These are phyloP conservation scores for Boletus sp. DNA, from an alignment of 768 basidiomycete species.

Conservation along the genomic window DNA sequence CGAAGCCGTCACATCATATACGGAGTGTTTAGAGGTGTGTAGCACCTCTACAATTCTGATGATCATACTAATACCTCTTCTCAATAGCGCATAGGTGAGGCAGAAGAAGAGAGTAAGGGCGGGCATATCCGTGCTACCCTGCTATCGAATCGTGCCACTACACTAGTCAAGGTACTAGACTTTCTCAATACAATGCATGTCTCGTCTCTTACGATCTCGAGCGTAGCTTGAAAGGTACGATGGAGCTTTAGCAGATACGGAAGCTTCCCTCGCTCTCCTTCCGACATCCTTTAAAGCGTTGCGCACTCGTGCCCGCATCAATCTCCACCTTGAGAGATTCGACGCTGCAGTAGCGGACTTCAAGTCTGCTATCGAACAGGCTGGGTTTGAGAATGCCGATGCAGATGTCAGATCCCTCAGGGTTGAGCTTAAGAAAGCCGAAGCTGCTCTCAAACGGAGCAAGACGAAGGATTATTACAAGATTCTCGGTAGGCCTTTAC, in stretches of 20 bases:
- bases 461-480: slow-evolving; percentile 91
- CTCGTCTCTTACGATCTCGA: slow-evolving; percentile 6
- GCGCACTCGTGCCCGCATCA: slow-evolving; percentile 79
- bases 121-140: slow-evolving; percentile 79
- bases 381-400: slow-evolving; percentile 58
- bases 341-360: slow-evolving; percentile 74
- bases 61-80: background rate
- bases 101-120: slow-evolving; percentile 70
- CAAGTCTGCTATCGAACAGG: slow-evolving; percentile 74
- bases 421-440: slow-evolving; percentile 74
- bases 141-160: slow-evolving; percentile 80
- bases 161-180: slow-evolving; percentile 61
- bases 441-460: slow-evolving; percentile 77
- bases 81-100: slow-evolving; percentile 59
- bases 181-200: background rate
- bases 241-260: slow-evolving; percentile 70
- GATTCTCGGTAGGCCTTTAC: slow-evolving; percentile 48
- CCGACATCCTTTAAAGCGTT: slow-evolving; percentile 79
- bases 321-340: slow-evolving; percentile 70
- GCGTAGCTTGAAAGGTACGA: slow-evolving; percentile 58
- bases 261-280: slow-evolving; percentile 58
- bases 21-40: slow-evolving; percentile 65
- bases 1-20: slow-evolving; percentile 68
- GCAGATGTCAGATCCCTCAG: slow-evolving; percentile 60
- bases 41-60: background rate